Conservation (phyloP, 2,329 filamentous ascomycete species). For the Stylonectria norvegica region DNA sequence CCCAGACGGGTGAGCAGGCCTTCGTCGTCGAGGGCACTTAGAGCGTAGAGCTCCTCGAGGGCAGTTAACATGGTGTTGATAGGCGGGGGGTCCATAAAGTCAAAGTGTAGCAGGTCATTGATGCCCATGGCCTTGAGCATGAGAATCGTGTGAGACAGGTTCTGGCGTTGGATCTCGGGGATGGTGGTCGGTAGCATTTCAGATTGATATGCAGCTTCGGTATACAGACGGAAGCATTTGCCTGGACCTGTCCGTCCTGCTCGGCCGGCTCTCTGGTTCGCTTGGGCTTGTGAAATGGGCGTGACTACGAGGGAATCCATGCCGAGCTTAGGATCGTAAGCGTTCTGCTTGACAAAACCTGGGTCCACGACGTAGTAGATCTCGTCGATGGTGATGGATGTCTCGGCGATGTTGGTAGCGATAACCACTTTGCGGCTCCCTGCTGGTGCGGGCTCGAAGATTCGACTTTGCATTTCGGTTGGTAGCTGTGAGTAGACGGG, state of each 20-base stretch:
- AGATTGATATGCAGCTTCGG: slow-evolving; percentile 89
- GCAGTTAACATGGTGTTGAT: slow-evolving; percentile 98
- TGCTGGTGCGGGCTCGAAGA: slow-evolving; percentile 88
- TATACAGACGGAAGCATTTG: slow-evolving; percentile 94
- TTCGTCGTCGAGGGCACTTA: slow-evolving; percentile 91
- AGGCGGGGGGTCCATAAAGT: slow-evolving; percentile 98
- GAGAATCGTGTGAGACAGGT: slow-evolving; percentile 86
- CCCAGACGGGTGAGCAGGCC: slow-evolving; percentile 87
- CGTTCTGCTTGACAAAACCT: slow-evolving; percentile 96
- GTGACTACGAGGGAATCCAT: slow-evolving; percentile 97
- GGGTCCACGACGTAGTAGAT: slow-evolving; percentile 98
- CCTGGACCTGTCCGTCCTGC: slow-evolving; percentile 93
- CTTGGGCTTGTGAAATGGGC: slow-evolving; percentile 94
- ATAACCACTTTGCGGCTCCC: slow-evolving; percentile 92
- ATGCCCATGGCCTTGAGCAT: slow-evolving; percentile 99
- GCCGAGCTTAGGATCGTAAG: slow-evolving; percentile 92
- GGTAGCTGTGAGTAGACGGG: slow-evolving; percentile 96
- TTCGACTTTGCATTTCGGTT: slow-evolving; percentile 86
- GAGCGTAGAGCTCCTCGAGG: slow-evolving; percentile 87
- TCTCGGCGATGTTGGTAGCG: slow-evolving; percentile 97
- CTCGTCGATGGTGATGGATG: slow-evolving; percentile 94
- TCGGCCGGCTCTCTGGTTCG: slow-evolving; percentile 88
- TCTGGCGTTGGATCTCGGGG: slow-evolving; percentile 94
- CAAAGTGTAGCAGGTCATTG: slow-evolving; percentile 93
- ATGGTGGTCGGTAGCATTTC: slow-evolving; percentile 97